Evolutionary conservation across 2,329 filamentous ascomycete genomes (phyloP).

Genomic region (Cladosporium sp.): DNA sequence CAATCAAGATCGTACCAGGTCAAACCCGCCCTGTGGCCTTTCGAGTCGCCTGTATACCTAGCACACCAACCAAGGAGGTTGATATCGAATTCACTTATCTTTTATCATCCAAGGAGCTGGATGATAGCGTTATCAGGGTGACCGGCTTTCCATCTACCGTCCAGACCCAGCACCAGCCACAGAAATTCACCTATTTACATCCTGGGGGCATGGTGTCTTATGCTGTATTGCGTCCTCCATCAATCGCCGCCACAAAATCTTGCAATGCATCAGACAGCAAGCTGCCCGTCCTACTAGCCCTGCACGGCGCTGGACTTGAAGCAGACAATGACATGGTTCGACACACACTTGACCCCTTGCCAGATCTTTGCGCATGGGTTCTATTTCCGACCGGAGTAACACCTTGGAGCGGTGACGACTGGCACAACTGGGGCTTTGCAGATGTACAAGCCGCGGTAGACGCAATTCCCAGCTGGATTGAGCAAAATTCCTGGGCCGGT

Average conservation of each 20-base stretch:
- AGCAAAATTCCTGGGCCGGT: slow-evolving; percentile 45
- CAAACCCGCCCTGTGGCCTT: slow-evolving; percentile 34
- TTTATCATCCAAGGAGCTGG: slow-evolving; percentile 11
- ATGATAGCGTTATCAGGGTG: neutral
- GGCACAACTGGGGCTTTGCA: slow-evolving; percentile 56
- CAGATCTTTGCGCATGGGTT: slow-evolving; percentile 53
- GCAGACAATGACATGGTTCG: slow-evolving; percentile 45
- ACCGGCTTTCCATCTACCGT: neutral
- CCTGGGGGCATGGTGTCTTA: slow-evolving; percentile 53
- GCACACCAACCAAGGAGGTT: neutral
- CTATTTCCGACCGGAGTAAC: slow-evolving; percentile 55
- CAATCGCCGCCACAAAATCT: slow-evolving; percentile 33
- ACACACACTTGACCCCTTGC: slow-evolving; percentile 46
- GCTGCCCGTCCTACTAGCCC: slow-evolving; percentile 47
- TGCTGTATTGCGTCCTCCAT: slow-evolving; percentile 53
- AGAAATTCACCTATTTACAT: slow-evolving; percentile 53
- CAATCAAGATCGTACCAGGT: slow-evolving; percentile 30
- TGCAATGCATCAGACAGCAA: slow-evolving; percentile 20
- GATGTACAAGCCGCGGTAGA: slow-evolving; percentile 52
- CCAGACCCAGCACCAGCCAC: slow-evolving; percentile 37
- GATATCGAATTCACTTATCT: slow-evolving; percentile 18
- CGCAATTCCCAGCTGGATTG: slow-evolving; percentile 49
- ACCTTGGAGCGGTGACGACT: slow-evolving; percentile 58
- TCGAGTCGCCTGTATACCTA: slow-evolving; percentile 27
- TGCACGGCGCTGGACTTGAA: slow-evolving; percentile 57